These are phyloP conservation scores for Botrytis sinoallii DNA, from an alignment of 2,329 filamentous ascomycete genomes.

Conservation along the genomic window DNA sequence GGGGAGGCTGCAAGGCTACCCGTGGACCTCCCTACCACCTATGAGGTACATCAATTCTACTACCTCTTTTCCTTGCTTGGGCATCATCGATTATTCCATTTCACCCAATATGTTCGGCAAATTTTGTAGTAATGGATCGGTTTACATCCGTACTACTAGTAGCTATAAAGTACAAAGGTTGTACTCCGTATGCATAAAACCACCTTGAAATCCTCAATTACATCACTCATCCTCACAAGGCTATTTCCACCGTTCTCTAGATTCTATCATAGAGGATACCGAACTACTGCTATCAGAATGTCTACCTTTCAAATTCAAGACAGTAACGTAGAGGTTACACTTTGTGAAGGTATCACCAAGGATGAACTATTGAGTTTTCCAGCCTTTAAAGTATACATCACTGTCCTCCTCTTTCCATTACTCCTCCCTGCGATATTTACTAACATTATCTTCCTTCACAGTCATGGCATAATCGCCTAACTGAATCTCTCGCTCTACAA, in stretches of 20 bases:
- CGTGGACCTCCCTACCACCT: not conserved
- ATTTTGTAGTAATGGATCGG: not conserved
- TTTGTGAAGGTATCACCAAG: conserved; percentile 46
- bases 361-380: conserved; percentile 46
- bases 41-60: not conserved
- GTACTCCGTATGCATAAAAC: conserved; percentile 8
- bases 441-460: not conserved
- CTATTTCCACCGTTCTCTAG: not conserved
- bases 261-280: not conserved
- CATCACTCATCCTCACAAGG: conserved; percentile 7
- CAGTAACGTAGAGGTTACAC: conserved; percentile 42
- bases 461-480: conserved; percentile 16
- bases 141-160: not conserved
- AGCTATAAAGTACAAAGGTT: not conserved
- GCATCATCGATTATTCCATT: not conserved
- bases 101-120: conserved; percentile 3
- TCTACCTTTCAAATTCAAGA: conserved; percentile 42
- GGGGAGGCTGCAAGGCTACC: not conserved
- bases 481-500: conserved; percentile 12
- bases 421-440: not conserved
- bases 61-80: not conserved
- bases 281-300: conserved; percentile 32
- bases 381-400: conserved; percentile 46
- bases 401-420: not conserved
- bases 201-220: not conserved